phyloP scores from a whole-genome alignment of 2,329 filamentous ascomycete species.

The Ophiobolus disseminans region DNA sequence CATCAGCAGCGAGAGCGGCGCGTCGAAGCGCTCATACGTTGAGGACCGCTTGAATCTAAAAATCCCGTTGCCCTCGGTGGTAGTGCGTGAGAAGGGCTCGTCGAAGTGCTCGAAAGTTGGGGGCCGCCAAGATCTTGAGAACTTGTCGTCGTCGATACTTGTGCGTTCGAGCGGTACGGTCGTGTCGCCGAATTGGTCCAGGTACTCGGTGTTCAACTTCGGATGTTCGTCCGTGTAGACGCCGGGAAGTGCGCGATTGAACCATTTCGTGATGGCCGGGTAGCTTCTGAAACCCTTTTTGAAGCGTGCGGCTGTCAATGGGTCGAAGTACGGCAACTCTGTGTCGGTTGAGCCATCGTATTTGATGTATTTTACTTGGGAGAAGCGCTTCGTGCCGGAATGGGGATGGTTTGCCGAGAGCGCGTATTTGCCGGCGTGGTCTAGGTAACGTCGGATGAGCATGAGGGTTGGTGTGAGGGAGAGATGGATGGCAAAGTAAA shows the following conservation, averaged over 20 bases:
- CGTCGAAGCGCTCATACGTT: constrained; percentile 64
- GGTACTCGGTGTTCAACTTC: constrained; percentile 29
- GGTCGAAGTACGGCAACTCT: constrained; percentile 26
- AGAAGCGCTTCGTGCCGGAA: too few relatives aligned
- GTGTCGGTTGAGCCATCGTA: too few relatives aligned
- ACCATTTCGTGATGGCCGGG: constrained; percentile 45
- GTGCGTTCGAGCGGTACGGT: constrained; percentile 68
- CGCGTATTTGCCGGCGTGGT: too few relatives aligned
- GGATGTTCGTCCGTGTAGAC: constrained; percentile 5
- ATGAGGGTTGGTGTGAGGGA: too few relatives aligned
- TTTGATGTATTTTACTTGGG: too few relatives aligned
- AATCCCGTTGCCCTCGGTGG: too few relatives aligned
- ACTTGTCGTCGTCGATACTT: constrained; percentile 20
- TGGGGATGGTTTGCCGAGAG: too few relatives aligned
- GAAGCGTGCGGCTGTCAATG: constrained; percentile 30
- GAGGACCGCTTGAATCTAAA: constrained; percentile 45
- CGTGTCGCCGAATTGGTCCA: constrained; percentile 53
- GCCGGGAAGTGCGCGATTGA: constrained; percentile 15
- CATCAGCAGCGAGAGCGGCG: constrained; percentile 70
- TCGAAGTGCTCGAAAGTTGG: constrained; percentile 63
- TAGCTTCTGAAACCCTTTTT: constrained; percentile 24
- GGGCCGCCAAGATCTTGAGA: too few relatives aligned
- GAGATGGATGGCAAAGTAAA: too few relatives aligned
- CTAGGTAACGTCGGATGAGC: too few relatives aligned
- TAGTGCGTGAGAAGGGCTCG: constrained; percentile 67